Base-by-base conservation (phyloP, 2,329 filamentous ascomycete genomes). In the Diplodia intermedia region DNA sequence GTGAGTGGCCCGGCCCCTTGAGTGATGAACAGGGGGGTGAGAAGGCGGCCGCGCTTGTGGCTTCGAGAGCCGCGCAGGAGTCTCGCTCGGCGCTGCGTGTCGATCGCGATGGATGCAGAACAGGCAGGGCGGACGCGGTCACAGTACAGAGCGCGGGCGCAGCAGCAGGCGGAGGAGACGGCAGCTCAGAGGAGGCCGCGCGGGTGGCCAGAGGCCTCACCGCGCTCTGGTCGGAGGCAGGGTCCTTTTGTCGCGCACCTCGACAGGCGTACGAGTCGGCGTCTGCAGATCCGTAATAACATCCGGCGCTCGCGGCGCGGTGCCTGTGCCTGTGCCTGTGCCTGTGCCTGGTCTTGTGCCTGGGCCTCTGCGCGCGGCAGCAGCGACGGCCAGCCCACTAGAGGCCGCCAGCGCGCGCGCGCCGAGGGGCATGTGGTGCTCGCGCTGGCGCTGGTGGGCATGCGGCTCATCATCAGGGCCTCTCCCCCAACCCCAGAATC, bases 1-100 rank as follows among this genome's bases (percentile, higher is more conserved):
- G 43, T 63, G 47, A 63, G 43, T 63, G 60, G 60, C 33, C 60
- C 60, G 60, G 60, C 60, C 60, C 60, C 60, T 63, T 63, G 60
- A 63, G 57, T 63, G 60, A 36, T 63, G 29, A 26, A 63, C 60
- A 63, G 60, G 60, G 60, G 60, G 54, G 60, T 12, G 36, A 29
- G 40, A 50, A 20, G 56, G 40, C 57, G 57, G 57, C 57, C 57
- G 57, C 57, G 57, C 57, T 63, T 63, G 60, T 63, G 60, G 60
- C 60, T 63, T 63, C 43, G 43, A 63, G 60, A 63, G 60, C 60
- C 60, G 60, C 60, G 60, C 60, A 52, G 43, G 60, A 47, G 36
- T 29, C 23, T 63, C 60, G 40, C 60, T 63, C 60, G 43, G 60
- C 60, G 60, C 60, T 55, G 53, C 55, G 43, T 63, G 60, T 36